Evolutionary conservation across 2,329 filamentous ascomycete species (phyloP), one percentile per base, ranked within the genome.

Genomic region (Colletotrichum filicis): DNA sequence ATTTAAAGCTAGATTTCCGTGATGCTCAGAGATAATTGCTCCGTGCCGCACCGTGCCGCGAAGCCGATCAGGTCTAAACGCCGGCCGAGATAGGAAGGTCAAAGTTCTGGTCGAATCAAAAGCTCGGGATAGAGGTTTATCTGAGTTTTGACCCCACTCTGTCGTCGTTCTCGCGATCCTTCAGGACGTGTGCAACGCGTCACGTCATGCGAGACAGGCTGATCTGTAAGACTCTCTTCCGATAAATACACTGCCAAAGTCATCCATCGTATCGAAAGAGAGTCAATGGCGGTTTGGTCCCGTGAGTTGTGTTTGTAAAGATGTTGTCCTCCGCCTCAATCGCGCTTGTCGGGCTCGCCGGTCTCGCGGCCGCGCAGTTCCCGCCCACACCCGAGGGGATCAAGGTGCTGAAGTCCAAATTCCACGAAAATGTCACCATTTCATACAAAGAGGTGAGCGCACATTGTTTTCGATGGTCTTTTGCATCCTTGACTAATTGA

Each of bases 391-490:
- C 76, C 2, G 76, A 80, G 42, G 80, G 79, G 4, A 66, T 87
- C 61, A 89, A 84, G 66, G 85, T 87, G 63, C 84, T 92, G 60
- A 82, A 80, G 49, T 92, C 91, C 46, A 88, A 89, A n/a, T 82
- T 92, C 64, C 85, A 92, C 79, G 83, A 85, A 52, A 87, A 88
- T 75, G 88, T 92, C 76, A 90, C 89, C 53, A 88, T 93, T 75
- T 87, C 87, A 55, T 93, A 90, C 83, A 92, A 91, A 76, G 82
- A 85, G 73, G 83, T 86, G 78, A 83, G 30, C 85, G 6, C 7
- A 6, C 9, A 64, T 30, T 52, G 1, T 58, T 22, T 22, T 4
- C 49, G 30, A 9, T 9, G 63, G 0, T 56, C 64, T 19, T 11
- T 4, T 1, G 42, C 1, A 7, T 5, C 11, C 52, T 4, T 49